A percentile compares a stretch with the other conserved stretches of the same genome.
These are phyloP conservation scores for Pyrenochaeta sp. DNA, from an alignment of 2,329 filamentous ascomycete genomes.

Conservation along the genomic window DNA sequence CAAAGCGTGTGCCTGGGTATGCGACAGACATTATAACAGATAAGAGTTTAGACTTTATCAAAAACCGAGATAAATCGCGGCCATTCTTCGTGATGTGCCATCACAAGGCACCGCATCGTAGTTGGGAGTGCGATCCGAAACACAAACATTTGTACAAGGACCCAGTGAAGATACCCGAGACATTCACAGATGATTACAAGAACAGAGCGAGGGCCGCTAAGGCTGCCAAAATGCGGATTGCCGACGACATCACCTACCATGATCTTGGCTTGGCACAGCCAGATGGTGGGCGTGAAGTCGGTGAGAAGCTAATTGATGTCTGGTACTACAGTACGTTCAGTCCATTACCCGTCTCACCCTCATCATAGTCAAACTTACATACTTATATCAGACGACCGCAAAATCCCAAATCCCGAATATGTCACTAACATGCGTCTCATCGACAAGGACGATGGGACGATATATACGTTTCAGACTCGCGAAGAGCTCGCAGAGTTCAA, in stretches of 20 bases:
- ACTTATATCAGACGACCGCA: conserved; percentile 41
- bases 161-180: conserved; percentile 59
- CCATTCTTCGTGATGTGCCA: conserved; percentile 67
- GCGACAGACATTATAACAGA: conserved; percentile 64
- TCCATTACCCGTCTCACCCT: too few relatives aligned
- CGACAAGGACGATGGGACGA: conserved; percentile 57
- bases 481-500: conserved; percentile 62
- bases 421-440: conserved; percentile 49
- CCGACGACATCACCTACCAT: conserved; percentile 61
- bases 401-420: conserved; percentile 50
- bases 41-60: conserved; percentile 51
- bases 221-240: conserved; percentile 62
- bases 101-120: conserved; percentile 64
- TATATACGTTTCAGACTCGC: conserved; percentile 56
- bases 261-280: conserved; percentile 62
- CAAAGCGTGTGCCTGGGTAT: conserved; percentile 52
- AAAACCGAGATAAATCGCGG: conserved; percentile 34
- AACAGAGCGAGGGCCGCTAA: conserved; percentile 60
- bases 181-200: conserved; percentile 64
- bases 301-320: conserved; percentile 38
- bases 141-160: conserved; percentile 61
- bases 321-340: conserved; percentile 6
- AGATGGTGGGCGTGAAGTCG: conserved; percentile 56
- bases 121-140: conserved; percentile 61
- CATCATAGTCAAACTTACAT: background rate